Conservation (phyloP, 352 stramenopile species). For the Phytopythium oedochilum region DNA sequence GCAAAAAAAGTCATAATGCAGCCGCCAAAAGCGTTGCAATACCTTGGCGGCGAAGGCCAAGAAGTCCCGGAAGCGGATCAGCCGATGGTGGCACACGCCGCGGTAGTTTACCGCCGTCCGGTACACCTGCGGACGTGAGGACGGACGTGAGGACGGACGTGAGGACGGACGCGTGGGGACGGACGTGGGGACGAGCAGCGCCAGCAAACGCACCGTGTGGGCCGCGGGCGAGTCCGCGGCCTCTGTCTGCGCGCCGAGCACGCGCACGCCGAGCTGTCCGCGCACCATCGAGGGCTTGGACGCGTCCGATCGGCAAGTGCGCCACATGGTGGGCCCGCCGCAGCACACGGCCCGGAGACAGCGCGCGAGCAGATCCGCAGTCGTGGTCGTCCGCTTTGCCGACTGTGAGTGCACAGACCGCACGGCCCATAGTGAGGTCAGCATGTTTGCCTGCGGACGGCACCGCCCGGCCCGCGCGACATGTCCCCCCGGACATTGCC, state of each 20-base stretch:
- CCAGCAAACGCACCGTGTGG: constrained; percentile 40
- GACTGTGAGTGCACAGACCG: background rate
- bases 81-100: constrained; percentile 59
- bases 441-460: too few species aligned
- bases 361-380: background rate
- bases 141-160: background rate
- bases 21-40: background rate
- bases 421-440: background rate
- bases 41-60: constrained; percentile 31
- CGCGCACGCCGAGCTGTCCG: constrained; percentile 47
- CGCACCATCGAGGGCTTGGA: constrained; percentile 16
- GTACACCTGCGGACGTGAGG: constrained; percentile 39
- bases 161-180: background rate
- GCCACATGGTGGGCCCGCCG: background rate
- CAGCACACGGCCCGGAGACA: background rate
- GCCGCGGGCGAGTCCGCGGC: constrained; percentile 23
- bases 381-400: background rate
- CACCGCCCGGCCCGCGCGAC: too few species aligned
- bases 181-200: background rate
- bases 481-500: too few species aligned
- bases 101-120: constrained; percentile 62
- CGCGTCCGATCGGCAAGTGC: background rate
- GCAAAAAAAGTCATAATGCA: too few species aligned
- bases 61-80: constrained; percentile 72
- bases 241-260: constrained; percentile 61